Percentiles rank a stretch among this genome's conserved stretches.
These are phyloP conservation scores for Heliocybe sulcata DNA, from an alignment of 1,284 basidiomycete genomes.

Conservation along the genomic window DNA sequence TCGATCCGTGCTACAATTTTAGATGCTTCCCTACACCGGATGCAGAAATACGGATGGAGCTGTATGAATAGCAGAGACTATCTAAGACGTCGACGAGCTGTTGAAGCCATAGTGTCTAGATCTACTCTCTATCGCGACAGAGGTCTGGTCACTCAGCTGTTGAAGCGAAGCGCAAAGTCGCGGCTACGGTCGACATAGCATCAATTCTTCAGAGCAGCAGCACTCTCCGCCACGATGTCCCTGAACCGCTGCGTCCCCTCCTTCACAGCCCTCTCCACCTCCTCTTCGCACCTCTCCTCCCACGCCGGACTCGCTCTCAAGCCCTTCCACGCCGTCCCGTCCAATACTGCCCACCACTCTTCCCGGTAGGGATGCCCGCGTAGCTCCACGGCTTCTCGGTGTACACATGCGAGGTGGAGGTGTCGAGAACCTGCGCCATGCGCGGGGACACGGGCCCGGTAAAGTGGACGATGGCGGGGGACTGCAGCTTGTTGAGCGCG, in stretches of 20 bases:
- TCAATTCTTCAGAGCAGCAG: no score
- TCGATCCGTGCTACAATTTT: no score
- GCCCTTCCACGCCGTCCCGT: constrained; percentile 34
- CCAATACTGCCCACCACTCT: constrained; percentile 42
- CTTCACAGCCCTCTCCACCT: constrained; percentile 12
- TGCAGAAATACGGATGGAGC: no score
- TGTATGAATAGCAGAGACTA: no score
- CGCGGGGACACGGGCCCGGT: constrained; percentile 47
- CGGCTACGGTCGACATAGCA: no score
- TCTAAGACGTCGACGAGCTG: no score
- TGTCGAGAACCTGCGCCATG: constrained; percentile 37
- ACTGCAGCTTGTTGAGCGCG: constrained; percentile 24
- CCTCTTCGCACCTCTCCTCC: constrained; percentile 11
- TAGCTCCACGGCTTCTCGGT: constrained; percentile 55
- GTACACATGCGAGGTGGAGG: constrained; percentile 43
- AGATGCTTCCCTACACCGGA: no score
- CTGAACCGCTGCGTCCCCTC: constrained; percentile 5
- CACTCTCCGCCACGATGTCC: not conserved
- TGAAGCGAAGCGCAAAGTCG: no score
- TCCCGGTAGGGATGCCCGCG: constrained; percentile 36
- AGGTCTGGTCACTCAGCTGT: no score
- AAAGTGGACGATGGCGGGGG: constrained; percentile 47
- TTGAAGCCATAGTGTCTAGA: no score
- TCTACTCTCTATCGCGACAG: no score
- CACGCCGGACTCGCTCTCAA: constrained; percentile 22